Base-by-base conservation (phyloP, 2,329 filamentous ascomycete species). In the Tolypocladium nubicola region DNA sequence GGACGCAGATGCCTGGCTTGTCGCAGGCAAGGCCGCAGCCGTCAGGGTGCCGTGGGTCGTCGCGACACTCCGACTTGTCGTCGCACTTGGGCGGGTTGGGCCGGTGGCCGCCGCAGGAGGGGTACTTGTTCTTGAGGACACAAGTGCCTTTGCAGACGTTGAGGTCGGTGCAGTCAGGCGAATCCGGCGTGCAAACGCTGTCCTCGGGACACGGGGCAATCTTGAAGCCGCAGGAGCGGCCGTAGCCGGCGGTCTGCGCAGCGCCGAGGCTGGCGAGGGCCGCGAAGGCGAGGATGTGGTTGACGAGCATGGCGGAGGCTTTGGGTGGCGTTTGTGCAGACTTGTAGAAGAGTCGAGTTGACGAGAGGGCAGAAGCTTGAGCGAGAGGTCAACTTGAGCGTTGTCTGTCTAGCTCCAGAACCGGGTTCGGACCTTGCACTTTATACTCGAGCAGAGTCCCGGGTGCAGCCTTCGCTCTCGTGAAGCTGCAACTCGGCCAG, bases 1-100 rank as follows among this genome's bases (percentile, higher is more conserved):
- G 65, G 1, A 70, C 60, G 50, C 68, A 74, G 30, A 73, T 71
- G 1, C 71, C 71, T 0, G 67, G 67, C 8, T 23, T 55, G 47
- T 73, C 71, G 56, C 71, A 73, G 4, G 71, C 67, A 65, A 71
- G 61, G 9, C 71, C 71, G 47, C 71, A 73, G 54, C 61, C 56
- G 11, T 30, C 58, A 37, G 61, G 63, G 57, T 52, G 41, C 71
- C 71, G 66, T 13, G 72, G 71, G 33, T 75, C 71, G 57, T 73
- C 64, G 16, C 65, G 58, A 55, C 72, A 75, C 2, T 60, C 56
- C 2, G 61, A 61, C 13, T 61, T 61, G 21, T 57, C 57, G 37
- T 62, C 58, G 61, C 71, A 74, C 0, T 57, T 52, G 1, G 58
- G 54, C 8, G 70, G 70, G 13, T 58, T 57, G 16, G 59, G 11